Evolutionary conservation across 2,329 filamentous ascomycete genomes (phyloP).

Genomic region (Lachnellula hyalina): DNA sequence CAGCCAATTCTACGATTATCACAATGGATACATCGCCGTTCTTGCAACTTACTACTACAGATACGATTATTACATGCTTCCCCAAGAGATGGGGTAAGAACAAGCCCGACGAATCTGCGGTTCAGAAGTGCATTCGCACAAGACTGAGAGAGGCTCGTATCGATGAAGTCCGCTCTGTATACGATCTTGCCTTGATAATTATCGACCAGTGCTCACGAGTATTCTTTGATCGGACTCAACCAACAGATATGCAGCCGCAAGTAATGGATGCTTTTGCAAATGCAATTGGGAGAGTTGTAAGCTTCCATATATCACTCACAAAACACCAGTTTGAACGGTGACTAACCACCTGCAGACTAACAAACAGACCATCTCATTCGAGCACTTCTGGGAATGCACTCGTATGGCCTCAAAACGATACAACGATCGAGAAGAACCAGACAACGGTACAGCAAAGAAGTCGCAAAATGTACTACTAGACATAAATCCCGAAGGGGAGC

Average conservation of each 20-base stretch:
- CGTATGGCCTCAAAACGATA: conserved; percentile 9
- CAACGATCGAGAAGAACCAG: conserved; percentile 1
- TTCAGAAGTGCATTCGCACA: conserved; percentile 36
- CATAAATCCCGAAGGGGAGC: conserved; percentile 37
- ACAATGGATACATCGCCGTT: too few relatives aligned
- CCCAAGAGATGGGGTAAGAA: conserved; percentile 38
- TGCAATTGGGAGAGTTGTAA: conserved; percentile 39
- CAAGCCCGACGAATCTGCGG: conserved; percentile 35
- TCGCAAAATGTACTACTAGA: conserved; percentile 30
- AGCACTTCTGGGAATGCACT: conserved; percentile 32
- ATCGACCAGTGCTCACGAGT: conserved; percentile 35
- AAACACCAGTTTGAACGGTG: background rate
- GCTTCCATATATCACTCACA: conserved; percentile 11
- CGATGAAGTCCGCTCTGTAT: conserved; percentile 33
- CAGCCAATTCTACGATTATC: background rate
- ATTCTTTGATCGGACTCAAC: conserved; percentile 36
- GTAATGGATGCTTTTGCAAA: conserved; percentile 39
- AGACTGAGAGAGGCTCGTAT: conserved; percentile 24
- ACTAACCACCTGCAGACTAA: background rate
- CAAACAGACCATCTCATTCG: conserved; percentile 27
- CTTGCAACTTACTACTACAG: conserved; percentile 10
- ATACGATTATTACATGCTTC: conserved; percentile 38
- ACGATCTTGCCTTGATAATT: conserved; percentile 36
- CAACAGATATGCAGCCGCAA: conserved; percentile 32
- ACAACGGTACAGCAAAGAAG: conserved; percentile 1